These are phyloP conservation scores for Paradendryphiella salina DNA, from an alignment of 2,329 filamentous ascomycete species.

Conservation along the genomic window DNA sequence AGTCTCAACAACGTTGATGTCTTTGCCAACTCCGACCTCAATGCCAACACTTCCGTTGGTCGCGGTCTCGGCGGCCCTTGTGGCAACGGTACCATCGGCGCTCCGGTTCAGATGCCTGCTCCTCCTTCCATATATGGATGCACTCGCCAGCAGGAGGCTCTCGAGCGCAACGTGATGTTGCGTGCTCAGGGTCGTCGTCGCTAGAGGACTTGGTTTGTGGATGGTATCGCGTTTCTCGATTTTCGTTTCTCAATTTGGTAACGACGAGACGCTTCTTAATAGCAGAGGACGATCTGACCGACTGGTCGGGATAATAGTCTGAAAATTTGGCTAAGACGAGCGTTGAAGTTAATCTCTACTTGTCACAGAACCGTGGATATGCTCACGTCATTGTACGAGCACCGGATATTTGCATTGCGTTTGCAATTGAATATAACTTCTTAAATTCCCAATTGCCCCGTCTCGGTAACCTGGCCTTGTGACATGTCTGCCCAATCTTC, in stretches of 20 bases:
- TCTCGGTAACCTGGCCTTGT: too few species aligned
- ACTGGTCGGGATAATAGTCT: too few species aligned
- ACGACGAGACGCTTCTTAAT: neutral
- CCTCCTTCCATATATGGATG: slow-evolving; percentile 8
- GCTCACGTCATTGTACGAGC: neutral
- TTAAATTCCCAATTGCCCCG: neutral
- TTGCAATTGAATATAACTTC: neutral
- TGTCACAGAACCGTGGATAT: too few species aligned
- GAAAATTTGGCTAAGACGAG: too few species aligned
- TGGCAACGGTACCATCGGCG: slow-evolving; percentile 1
- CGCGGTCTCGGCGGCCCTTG: neutral
- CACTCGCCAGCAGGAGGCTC: slow-evolving; percentile 24
- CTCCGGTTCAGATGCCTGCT: neutral
- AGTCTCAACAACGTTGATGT: neutral
- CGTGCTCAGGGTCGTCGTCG: slow-evolving; percentile 9
- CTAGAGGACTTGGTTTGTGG: neutral
- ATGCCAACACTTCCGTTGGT: neutral
- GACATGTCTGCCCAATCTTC: too few species aligned
- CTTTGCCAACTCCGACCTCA: neutral
- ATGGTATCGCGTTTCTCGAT: neutral
- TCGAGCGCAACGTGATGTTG: slow-evolving; percentile 18
- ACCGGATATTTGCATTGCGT: neutral
- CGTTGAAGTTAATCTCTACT: too few species aligned
- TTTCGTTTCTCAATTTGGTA: neutral
- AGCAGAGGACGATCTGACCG: neutral